Conservation (phyloP, 148 eudicot genomes). For the Silene uniflora region DNA sequence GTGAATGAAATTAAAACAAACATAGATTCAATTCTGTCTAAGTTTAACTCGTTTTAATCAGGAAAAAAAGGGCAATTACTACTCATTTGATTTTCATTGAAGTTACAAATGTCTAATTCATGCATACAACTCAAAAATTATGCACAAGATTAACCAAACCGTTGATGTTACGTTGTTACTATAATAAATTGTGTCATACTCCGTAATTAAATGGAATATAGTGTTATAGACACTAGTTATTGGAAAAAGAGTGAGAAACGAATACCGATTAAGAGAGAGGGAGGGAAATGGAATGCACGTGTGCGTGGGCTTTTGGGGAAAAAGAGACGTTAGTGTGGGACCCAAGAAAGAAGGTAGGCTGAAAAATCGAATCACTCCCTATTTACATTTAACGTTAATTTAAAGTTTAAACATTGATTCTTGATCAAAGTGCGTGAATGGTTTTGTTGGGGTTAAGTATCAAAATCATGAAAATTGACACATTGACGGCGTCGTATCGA, state of each 20-base stretch:
- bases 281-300: constrained; percentile 34
- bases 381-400: constrained; percentile 1
- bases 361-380: constrained; percentile 6
- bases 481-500: constrained; percentile 20
- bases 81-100: no score
- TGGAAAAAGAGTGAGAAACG: neutral
- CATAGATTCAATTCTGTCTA: no score
- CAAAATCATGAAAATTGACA: constrained; percentile 11
- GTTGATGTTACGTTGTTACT: no score
- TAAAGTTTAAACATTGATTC: no score
- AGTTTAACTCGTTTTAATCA: no score
- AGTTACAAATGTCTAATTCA: no score
- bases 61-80: no score
- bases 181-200: no score
- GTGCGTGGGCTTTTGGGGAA: constrained; percentile 26
- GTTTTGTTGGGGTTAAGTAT: constrained; percentile 14
- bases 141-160: no score
- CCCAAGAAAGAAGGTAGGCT: constrained; percentile 14
- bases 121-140: no score
- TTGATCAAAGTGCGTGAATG: neutral
- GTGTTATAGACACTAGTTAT: neutral
- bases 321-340: constrained; percentile 37
- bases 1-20: no score
- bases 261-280: neutral
- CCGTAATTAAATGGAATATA: no score